Evolutionary conservation across 2,329 filamentous ascomycete species (phyloP).

Genomic region (Colletotrichum sp.): DNA sequence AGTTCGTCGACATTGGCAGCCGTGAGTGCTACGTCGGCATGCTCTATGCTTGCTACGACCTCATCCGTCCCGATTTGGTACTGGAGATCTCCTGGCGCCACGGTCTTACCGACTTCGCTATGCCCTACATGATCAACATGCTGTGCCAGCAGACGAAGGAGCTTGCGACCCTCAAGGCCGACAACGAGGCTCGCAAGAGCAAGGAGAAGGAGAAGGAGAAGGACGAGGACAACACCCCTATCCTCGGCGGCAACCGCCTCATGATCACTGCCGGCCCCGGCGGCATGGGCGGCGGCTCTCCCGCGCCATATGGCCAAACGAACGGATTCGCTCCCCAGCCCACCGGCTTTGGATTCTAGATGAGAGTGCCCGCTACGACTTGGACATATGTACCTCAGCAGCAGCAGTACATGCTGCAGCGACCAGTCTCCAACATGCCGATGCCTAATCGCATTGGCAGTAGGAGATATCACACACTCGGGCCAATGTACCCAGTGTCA

Average conservation of each 20-base stretch:
- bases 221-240: slow-evolving; percentile 92
- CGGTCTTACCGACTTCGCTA: slow-evolving; percentile 93
- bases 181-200: slow-evolving; percentile 92
- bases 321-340: slow-evolving; percentile 91
- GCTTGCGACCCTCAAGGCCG: slow-evolving; percentile 84
- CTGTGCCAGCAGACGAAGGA: slow-evolving; percentile 88
- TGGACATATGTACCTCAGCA: not conserved
- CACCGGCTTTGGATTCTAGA: slow-evolving; percentile 75
- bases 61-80: slow-evolving; percentile 90
- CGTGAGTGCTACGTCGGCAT: slow-evolving; percentile 99
- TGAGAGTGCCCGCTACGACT: slow-evolving; percentile 10
- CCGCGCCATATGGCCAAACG: slow-evolving; percentile 75
- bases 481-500: not conserved
- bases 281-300: slow-evolving; percentile 54
- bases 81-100: slow-evolving; percentile 98
- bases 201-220: slow-evolving; percentile 76
- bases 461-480: not conserved
- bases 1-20: slow-evolving; percentile 99
- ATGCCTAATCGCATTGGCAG: not conserved
- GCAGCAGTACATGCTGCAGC: not conserved
- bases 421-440: not conserved
- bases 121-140: slow-evolving; percentile 99
- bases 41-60: slow-evolving; percentile 97
- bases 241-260: slow-evolving; percentile 84
- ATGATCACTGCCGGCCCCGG: slow-evolving; percentile 94